Percentiles rank a stretch among this genome's conserved stretches.
Conservation (phyloP, 306 rosid species). For the Gynostemma pentaphyllum region DNA sequence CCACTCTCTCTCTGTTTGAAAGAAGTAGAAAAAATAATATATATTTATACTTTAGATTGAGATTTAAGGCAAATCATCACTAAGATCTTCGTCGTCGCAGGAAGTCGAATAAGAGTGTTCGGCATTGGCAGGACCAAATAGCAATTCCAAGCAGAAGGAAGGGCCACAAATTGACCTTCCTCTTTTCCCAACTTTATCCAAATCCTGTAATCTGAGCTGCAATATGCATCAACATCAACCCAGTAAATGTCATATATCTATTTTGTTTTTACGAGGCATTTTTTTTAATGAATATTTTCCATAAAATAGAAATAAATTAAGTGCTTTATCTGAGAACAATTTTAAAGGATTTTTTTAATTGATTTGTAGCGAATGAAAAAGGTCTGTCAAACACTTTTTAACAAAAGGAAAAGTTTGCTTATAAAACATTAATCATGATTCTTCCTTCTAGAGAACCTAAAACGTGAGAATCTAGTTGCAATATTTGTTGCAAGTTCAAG, state of each 20-base stretch:
- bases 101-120: constrained; percentile 29
- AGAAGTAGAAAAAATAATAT: not conserved
- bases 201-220: constrained; percentile 52
- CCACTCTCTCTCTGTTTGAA: constrained; percentile 5
- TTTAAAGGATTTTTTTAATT: too few species aligned
- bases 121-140: constrained; percentile 90
- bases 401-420: too few species aligned
- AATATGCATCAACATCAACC: constrained; percentile 8
- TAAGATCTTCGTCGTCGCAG: constrained; percentile 12
- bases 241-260: too few species aligned
- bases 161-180: constrained; percentile 84
- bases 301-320: too few species aligned
- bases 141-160: constrained; percentile 65
- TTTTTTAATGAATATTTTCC: too few species aligned
- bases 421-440: too few species aligned
- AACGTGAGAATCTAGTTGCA: not conserved
- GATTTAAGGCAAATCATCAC: constrained; percentile 16
- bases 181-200: constrained; percentile 75
- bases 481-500: not conserved
- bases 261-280: too few species aligned
- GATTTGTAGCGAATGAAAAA: too few species aligned
- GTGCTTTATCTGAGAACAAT: too few species aligned
- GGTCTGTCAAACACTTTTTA: too few species aligned
- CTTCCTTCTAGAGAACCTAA: not conserved
- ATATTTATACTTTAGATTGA: not conserved